phyloP scores from a whole-genome alignment of 129 eudicot species.

The Logfia minima region DNA sequence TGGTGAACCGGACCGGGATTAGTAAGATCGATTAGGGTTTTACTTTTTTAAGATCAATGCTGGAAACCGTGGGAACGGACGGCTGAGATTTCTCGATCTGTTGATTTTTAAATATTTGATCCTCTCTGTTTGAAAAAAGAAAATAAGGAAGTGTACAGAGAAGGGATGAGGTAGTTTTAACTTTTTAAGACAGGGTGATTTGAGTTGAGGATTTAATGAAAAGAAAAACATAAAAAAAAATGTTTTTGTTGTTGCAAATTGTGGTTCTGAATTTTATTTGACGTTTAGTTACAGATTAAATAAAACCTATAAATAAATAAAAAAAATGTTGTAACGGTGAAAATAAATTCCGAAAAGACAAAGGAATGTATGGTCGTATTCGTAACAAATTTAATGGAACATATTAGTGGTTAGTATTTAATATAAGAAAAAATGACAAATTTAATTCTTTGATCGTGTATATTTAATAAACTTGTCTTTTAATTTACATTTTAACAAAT shows the following conservation, averaged over 20 bases:
- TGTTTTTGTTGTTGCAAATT: slow-evolving; percentile 8
- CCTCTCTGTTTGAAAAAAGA: slow-evolving; percentile 3
- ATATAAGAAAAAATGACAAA: too few species aligned
- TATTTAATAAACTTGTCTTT: too few species aligned
- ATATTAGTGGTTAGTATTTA: too few species aligned
- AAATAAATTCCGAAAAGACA: background rate
- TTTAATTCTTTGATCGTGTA: too few species aligned
- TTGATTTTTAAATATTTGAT: slow-evolving; percentile 19
- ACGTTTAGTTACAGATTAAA: background rate
- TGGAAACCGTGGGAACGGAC: background rate
- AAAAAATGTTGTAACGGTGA: background rate
- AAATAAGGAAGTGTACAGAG: slow-evolving; percentile 27
- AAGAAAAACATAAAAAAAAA: background rate
- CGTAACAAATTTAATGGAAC: background rate
- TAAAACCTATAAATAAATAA: too few species aligned
- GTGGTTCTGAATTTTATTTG: background rate
- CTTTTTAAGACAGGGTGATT: background rate
- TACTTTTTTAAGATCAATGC: background rate
- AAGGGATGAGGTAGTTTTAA: slow-evolving; percentile 3
- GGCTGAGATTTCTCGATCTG: slow-evolving; percentile 18
- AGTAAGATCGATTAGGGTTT: slow-evolving; percentile 56
- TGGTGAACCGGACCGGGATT: slow-evolving; percentile 64
- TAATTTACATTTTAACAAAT: too few species aligned
- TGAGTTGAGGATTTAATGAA: slow-evolving; percentile 9
- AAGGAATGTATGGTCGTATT: background rate